Percentiles rank a stretch among this genome's conserved stretches.
Conservation (phyloP, 2,329 filamentous ascomycete genomes). For the Ceratocystis huliohia region DNA sequence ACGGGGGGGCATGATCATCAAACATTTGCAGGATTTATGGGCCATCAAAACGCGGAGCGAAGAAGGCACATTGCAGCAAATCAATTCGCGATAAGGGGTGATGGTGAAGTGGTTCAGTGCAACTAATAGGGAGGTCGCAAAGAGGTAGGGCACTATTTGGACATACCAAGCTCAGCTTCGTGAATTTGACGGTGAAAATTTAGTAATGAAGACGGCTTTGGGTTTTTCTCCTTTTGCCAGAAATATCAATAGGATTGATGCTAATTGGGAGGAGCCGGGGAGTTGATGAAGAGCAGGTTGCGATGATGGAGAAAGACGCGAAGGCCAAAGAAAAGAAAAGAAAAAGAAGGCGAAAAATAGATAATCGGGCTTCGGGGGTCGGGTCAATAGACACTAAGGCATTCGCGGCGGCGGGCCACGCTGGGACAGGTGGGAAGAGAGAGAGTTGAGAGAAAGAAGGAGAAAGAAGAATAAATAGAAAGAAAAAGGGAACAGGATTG, state of each 20-base stretch:
- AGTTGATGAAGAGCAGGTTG: too few species aligned
- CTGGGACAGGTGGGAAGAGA: conserved; percentile 10
- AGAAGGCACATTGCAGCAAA: too few species aligned
- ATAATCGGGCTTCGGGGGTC: not conserved
- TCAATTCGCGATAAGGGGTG: not conserved
- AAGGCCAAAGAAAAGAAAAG: conserved; percentile 15
- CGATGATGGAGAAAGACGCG: not conserved
- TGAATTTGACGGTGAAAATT: not conserved
- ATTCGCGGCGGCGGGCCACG: conserved; percentile 19
- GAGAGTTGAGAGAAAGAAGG: conserved; percentile 18
- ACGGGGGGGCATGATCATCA: too few species aligned
- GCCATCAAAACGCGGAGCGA: too few species aligned
- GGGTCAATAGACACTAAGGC: conserved; percentile 10
- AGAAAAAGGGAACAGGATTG: conserved; percentile 21
- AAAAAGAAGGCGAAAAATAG: conserved; percentile 18
- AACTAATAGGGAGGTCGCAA: not conserved
- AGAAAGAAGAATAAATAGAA: conserved; percentile 23
- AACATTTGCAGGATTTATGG: too few species aligned
- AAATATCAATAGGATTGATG: too few species aligned
- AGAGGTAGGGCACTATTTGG: not conserved
- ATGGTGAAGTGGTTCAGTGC: not conserved
- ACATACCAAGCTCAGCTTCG: conserved; percentile 1
- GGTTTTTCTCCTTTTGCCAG: too few species aligned
- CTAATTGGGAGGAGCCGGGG: too few species aligned
- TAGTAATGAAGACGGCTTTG: not conserved